Evolutionary conservation across 2,329 filamentous ascomycete species (phyloP).

Genomic region (Sordariomycetes sp.): DNA sequence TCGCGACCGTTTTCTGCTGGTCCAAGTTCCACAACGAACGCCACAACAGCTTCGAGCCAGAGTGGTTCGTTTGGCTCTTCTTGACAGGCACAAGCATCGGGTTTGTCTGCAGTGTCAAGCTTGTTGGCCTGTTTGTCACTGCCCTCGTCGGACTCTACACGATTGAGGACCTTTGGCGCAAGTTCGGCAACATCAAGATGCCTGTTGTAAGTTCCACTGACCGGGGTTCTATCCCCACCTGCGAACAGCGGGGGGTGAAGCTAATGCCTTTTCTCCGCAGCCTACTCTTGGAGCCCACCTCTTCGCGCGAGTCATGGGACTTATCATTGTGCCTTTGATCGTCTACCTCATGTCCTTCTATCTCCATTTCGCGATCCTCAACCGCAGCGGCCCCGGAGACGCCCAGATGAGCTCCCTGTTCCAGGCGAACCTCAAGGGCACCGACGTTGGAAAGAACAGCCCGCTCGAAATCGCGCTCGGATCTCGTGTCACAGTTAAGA

Average conservation of each 20-base stretch:
- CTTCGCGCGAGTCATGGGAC: conserved; percentile 66
- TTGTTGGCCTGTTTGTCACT: conserved; percentile 92
- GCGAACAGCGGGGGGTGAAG: neutral
- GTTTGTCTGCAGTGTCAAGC: conserved; percentile 97
- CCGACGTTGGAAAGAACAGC: conserved; percentile 87
- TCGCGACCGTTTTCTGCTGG: conserved; percentile 95
- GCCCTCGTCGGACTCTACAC: conserved; percentile 94
- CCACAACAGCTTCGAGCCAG: conserved; percentile 71
- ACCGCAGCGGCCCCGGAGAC: conserved; percentile 89
- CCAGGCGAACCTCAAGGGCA: conserved; percentile 91
- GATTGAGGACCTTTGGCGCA: conserved; percentile 92
- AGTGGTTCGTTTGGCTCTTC: conserved; percentile 94
- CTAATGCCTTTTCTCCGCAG: conserved; percentile 11
- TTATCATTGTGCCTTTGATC: conserved; percentile 79
- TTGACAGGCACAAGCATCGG: conserved; percentile 92
- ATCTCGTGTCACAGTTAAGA: conserved; percentile 88
- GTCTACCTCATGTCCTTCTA: conserved; percentile 97
- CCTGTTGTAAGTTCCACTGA: conserved; percentile 48
- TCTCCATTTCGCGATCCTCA: conserved; percentile 85
- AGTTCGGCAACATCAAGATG: conserved; percentile 92
- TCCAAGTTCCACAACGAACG: conserved; percentile 89
- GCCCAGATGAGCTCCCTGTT: conserved; percentile 99
- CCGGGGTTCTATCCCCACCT: neutral
- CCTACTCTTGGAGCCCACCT: conserved; percentile 67
- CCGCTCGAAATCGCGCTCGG: conserved; percentile 86